Evolutionary conservation across 208 protist genomes (phyloP), one percentile per base, ranked within the genome.

Genomic region (Endotrypanum monterogeii): DNA sequence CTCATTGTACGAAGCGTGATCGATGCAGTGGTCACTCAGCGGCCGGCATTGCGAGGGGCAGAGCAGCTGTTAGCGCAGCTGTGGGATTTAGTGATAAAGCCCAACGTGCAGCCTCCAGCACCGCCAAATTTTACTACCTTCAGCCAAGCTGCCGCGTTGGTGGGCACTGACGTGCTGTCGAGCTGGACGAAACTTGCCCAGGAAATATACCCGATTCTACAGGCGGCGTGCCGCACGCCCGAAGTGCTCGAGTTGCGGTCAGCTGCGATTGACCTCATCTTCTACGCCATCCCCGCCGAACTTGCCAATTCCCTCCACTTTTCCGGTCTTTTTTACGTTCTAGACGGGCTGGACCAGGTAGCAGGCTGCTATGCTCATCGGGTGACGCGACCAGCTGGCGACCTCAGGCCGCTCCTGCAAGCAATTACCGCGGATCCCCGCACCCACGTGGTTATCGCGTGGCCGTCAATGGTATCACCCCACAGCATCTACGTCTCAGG

Each of bases 11-110:
- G 87, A 0, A 44, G 65, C 7, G 78, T 90, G 56, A 74, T 94
- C 63, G 90, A 94, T 70, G 84, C 82, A 16, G 78, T 87, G 37
- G 80, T 84, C n/a, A 81, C 77, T 12, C 90, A 91, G 79, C 85
- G 83, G 23, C 86, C 87, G 12, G 69, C 67, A n/a, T 63, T 94
- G 39, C 87, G 87, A 7, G 67, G 74, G 41, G 46, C 80, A 18
- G 76, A 75, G 28, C 65, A 70, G 0, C 69, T 89, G 2, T 57
- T 94, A 7, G 70, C 83, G 9, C 79, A 94, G 73, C 65, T 89
- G 56, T 94, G 90, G 90, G 90, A 92, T 50, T 35, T 74, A 37
- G 69, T 80, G 6, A 70, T 80, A 20, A 70, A 82, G 46, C 73
- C 91, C 37, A 76, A 88, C 12, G 67, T 55, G 6, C 55, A 66